Percentiles rank a stretch among this genome's conserved stretches.
These are phyloP conservation scores for Furcasterigmium furcatum DNA, from an alignment of 2,329 filamentous ascomycete genomes.

Conservation along the genomic window DNA sequence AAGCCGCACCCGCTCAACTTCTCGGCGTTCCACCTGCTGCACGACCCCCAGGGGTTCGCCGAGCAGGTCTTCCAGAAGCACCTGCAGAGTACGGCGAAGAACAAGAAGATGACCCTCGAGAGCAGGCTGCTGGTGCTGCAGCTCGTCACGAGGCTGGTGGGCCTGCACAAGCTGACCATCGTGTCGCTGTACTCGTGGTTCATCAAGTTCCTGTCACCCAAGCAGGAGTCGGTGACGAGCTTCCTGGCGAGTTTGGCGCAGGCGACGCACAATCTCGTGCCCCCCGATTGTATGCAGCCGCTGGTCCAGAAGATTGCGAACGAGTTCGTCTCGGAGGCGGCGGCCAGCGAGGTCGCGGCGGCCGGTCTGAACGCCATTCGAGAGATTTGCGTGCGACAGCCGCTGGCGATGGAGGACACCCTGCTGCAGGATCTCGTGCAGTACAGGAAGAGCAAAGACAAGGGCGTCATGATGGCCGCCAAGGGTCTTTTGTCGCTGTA, in stretches of 20 bases:
- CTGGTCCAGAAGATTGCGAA: slow-evolving; percentile 94
- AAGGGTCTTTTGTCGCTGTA: slow-evolving; percentile 89
- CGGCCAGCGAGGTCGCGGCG: slow-evolving; percentile 84
- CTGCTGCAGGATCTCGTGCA: slow-evolving; percentile 93
- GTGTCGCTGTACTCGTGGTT: slow-evolving; percentile 95
- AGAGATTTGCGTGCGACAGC: slow-evolving; percentile 89
- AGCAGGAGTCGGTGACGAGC: slow-evolving; percentile 85
- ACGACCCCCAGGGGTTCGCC: slow-evolving; percentile 92
- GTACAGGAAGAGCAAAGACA: slow-evolving; percentile 97
- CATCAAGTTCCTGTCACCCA: slow-evolving; percentile 84
- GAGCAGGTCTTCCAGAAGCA: slow-evolving; percentile 90
- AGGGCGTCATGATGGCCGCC: slow-evolving; percentile 98
- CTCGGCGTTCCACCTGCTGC: slow-evolving; percentile 87
- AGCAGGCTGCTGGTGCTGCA: slow-evolving; percentile 89
- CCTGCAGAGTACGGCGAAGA: slow-evolving; percentile 67
- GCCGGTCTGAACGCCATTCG: slow-evolving; percentile 93
- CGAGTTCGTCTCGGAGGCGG: slow-evolving; percentile 94
- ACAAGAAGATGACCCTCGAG: slow-evolving; percentile 80
- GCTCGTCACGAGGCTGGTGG: slow-evolving; percentile 85
- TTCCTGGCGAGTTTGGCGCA: slow-evolving; percentile 92
- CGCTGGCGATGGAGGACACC: slow-evolving; percentile 93
- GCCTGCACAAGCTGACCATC: slow-evolving; percentile 87
- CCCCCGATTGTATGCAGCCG: slow-evolving; percentile 88
- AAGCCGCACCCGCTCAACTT: slow-evolving; percentile 90
- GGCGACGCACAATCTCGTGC: slow-evolving; percentile 85